Base-by-base conservation (phyloP, 2,329 filamentous ascomycete genomes). In the Colletotrichum chlorophyti region DNA sequence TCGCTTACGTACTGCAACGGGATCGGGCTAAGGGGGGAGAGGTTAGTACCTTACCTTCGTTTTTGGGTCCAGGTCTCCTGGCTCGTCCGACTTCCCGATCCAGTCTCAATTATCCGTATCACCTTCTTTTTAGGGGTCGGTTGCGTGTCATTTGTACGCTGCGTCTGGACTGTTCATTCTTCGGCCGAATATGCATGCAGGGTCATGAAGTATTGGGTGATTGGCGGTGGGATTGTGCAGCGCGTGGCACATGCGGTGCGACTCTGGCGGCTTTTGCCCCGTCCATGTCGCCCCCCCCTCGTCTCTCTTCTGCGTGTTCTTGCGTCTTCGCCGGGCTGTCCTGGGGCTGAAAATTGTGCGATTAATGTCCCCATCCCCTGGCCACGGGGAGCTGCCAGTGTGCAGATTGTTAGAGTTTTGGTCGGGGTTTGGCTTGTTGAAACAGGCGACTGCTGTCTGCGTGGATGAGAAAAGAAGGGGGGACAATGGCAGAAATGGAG, bases 171-270 rank as follows among this genome's bases (percentile, higher is more conserved):
- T n/a, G n/a, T n/a, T 24, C 42, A 48, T 27, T 31, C 15, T 48
- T 58, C 43, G 50, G 31, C 42, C 37, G 50, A 58, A 42, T 34
- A 54, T 19, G 37, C 42, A 54, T 58, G 50, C 55, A 58, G 50
- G 55, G 55, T 10, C 23, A 31, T 40, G 26, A 31, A 54, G 37
- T 58, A 54, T 58, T 58, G 55, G 21, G 27, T 48, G 31, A 43
- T 58, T n/a, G 42, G 55, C 50, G 43, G 42, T 37, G n/a, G 50
- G 55, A 32, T 54, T 54, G 55, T 54, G 50, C 55, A 53, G 41
- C 55, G 42, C 55, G 26, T 58, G 55, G 32, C 50, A 58, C 43
- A 58, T 58, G 50, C 42, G 32, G 55, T 58, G 32, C 50, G 19
- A 48, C 55, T 17, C 34, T 12, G 34, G 17, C 41, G 50, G n/a